A percentile compares a stretch with the other conserved stretches of the same genome.
Conservation (phyloP, 495 filamentous ascomycete species). For the Tirmania nivea region DNA sequence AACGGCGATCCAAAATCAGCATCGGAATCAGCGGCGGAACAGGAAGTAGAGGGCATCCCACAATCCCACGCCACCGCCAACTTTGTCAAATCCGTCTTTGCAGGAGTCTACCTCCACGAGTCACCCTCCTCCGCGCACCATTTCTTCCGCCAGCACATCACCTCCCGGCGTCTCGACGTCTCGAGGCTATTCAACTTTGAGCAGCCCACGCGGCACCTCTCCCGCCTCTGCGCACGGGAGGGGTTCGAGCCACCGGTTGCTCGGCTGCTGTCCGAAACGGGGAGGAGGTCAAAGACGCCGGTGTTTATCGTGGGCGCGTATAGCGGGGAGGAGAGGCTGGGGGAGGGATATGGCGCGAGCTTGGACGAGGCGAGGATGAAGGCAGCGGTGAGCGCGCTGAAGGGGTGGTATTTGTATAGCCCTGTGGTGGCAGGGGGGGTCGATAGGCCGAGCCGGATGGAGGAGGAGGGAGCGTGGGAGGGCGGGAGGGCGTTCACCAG, state of each 20-base stretch:
- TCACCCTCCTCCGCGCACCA: conserved; percentile 46
- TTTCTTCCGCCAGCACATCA: conserved; percentile 65
- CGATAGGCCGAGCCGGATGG: conserved; percentile 57
- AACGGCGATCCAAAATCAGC: neutral
- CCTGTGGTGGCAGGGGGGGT: conserved; percentile 36
- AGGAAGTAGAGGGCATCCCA: neutral
- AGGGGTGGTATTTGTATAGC: conserved; percentile 89
- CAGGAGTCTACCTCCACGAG: conserved; percentile 62
- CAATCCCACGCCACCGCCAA: conserved; percentile 27
- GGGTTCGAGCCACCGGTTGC: conserved; percentile 75
- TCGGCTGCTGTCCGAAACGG: conserved; percentile 69
- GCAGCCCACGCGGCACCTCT: conserved; percentile 59
- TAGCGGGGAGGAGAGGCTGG: conserved; percentile 67
- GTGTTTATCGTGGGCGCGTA: conserved; percentile 93
- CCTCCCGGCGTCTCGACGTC: conserved; percentile 58
- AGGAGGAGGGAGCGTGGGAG: conserved; percentile 27
- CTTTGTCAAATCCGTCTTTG: conserved; percentile 62
- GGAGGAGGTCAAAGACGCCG: conserved; percentile 54
- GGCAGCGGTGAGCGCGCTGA: conserved; percentile 64
- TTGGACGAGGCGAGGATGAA: conserved; percentile 53
- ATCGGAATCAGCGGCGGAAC: neutral
- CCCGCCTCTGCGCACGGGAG: conserved; percentile 60
- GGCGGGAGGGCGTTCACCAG: conserved; percentile 49
- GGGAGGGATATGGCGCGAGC: conserved; percentile 57
- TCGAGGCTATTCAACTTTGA: conserved; percentile 59